Evolutionary conservation across 2,329 filamentous ascomycete species (phyloP).

Genomic region (Aureobasidium sp.): DNA sequence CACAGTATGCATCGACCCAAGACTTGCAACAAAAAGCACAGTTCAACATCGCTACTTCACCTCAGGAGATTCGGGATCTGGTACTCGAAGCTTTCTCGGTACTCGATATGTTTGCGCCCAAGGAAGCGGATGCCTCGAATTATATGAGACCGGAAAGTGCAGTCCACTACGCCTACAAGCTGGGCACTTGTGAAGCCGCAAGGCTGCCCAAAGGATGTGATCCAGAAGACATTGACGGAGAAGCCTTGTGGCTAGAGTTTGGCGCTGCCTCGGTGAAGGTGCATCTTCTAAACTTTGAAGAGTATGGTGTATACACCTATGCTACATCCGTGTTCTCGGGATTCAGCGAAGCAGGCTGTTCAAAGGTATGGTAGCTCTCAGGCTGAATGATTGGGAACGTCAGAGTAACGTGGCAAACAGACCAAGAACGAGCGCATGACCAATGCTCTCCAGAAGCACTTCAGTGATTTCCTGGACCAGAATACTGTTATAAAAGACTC

Average conservation of each 20-base stretch:
- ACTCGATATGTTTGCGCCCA: neutral
- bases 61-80: neutral
- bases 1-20: neutral
- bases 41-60: neutral
- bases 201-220: neutral
- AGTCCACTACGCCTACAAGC: neutral
- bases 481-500: neutral
- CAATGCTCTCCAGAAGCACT: neutral
- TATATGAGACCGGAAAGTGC: neutral
- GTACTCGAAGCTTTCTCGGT: neutral
- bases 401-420: neutral
- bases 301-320: neutral
- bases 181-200: neutral
- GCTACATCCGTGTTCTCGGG: neutral
- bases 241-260: neutral
- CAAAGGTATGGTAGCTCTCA: neutral
- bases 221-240: neutral
- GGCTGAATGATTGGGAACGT: fast-evolving
- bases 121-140: neutral
- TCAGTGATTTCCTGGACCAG: neutral
- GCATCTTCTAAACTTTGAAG: neutral
- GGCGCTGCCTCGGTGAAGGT: neutral
- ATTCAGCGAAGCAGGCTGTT: neutral
- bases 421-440: neutral
- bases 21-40: neutral